phyloP scores from a whole-genome alignment of 106 monocot species.

The Acanthochlamys bracteata region DNA sequence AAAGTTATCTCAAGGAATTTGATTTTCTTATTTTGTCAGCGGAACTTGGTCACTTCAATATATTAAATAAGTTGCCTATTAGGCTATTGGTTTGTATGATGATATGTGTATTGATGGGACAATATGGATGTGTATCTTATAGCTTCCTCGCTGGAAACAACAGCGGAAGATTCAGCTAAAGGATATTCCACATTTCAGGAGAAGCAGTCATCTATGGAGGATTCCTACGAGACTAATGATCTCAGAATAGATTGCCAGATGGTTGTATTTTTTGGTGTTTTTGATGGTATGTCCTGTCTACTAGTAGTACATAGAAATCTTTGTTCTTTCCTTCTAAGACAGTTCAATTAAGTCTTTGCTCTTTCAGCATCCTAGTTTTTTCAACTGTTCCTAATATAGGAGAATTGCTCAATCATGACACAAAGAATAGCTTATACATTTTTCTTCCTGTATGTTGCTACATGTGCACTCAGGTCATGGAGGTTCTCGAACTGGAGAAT shows the following conservation, averaged over 20 bases:
- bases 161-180: constrained; percentile 43
- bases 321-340: neutral
- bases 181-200: constrained; percentile 68
- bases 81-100: too few species aligned
- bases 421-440: neutral
- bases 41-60: too few species aligned
- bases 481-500: constrained; percentile 48
- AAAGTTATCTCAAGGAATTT: too few species aligned
- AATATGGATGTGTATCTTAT: neutral
- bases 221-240: constrained; percentile 55
- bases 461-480: constrained; percentile 45
- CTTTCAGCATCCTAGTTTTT: too few species aligned
- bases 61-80: too few species aligned
- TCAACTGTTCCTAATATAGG: too few species aligned
- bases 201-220: constrained; percentile 75
- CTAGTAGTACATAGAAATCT: neutral
- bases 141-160: constrained; percentile 37
- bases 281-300: constrained; percentile 40
- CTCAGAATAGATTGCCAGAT: constrained; percentile 53
- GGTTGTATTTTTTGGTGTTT: constrained; percentile 73
- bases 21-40: too few species aligned
- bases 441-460: neutral
- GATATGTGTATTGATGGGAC: too few species aligned
- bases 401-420: too few species aligned
- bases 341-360: too few species aligned